Percentiles rank a stretch among this genome's conserved stretches.
Conservation (phyloP, 108 stramenopile genomes). For the Stephanodiscus minutulus region DNA sequence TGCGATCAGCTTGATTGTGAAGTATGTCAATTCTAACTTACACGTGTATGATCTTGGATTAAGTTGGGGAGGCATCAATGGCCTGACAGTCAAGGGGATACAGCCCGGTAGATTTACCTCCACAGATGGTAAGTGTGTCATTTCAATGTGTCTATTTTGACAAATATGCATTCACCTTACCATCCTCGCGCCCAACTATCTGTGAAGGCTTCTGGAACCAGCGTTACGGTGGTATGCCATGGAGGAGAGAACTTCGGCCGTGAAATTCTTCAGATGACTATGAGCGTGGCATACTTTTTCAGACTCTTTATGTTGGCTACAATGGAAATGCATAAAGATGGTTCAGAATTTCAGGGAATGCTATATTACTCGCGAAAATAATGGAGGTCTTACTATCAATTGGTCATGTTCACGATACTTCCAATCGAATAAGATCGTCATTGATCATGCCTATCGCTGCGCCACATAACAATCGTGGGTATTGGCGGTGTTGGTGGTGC, state of each 20-base stretch:
- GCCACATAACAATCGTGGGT: no score
- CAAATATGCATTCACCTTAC: not conserved
- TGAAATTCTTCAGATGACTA: not conserved
- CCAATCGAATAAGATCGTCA: no score
- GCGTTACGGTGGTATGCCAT: slow-evolving; percentile 45
- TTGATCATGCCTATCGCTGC: no score
- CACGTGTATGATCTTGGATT: slow-evolving; percentile 74
- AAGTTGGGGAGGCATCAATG: slow-evolving; percentile 88
- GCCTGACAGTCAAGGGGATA: slow-evolving; percentile 77
- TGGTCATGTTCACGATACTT: no score
- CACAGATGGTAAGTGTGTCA: slow-evolving; percentile 53
- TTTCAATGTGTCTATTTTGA: slow-evolving; percentile 1
- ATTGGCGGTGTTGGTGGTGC: no score
- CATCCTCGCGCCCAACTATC: not conserved
- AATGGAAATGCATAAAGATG: no score
- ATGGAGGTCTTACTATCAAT: no score
- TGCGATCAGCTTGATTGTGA: slow-evolving; percentile 64
- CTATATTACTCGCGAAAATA: no score
- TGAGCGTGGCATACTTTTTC: not conserved
- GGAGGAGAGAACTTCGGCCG: slow-evolving; percentile 36
- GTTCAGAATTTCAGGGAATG: no score
- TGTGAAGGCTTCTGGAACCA: slow-evolving; percentile 82
- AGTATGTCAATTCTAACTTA: slow-evolving; percentile 68
- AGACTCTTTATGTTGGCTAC: no score
- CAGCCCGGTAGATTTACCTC: slow-evolving; percentile 77